Base-by-base conservation (phyloP, 2,329 filamentous ascomycete genomes). In the Claviceps capensis region DNA sequence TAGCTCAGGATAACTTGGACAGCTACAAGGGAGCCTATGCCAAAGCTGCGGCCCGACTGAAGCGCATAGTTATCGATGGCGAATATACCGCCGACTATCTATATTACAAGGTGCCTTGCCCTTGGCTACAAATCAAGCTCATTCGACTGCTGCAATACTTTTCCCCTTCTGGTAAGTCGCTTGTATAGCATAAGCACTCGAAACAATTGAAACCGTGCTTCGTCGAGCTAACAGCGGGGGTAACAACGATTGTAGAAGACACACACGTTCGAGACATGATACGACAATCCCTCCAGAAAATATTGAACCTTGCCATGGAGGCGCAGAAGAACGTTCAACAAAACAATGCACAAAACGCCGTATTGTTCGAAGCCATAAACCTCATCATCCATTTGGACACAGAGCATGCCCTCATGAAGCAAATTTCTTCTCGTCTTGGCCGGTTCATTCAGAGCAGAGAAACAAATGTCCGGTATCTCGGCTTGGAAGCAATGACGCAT, bases 101-200 rank as follows among this genome's bases (percentile, higher is more conserved):
- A 26, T 98, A 98, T 72, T 98, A 98, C 75, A 96, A 96, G 63
- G 93, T 98, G n/a, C 93, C 93, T 1, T 98, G 93, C 64, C 93
- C 93, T 2, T 98, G 93, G 93, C 83, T 98, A 53, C 90, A 97
- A 69, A 86, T 97, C 62, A 98, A 98, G 71, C 77, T 98, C 17
- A 70, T 98, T 58, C 82, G 90, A 56, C 71, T 98, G 55, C 75
- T 98, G 57, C 93, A 98, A 69, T 98, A 97, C 67, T 98, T 95
- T 67, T 86, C 90, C 26, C 91, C 93, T 46, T 94, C 93, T 65
- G 85, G 87, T 90, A 74, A 57, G 76, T 19, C 19, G 16, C n/a
- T 2, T 17, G 2, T 23, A 36, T 44, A 23, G 19, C 22, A 43
- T 43, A 16, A 3, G 14, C 41, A 43, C 23, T 11, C 41, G 17